Evolutionary conservation across 225 moss, liverwort and hornwort genomes (phyloP), one percentile per base, ranked within the genome.

Genomic region (Physcomitrium patens): DNA sequence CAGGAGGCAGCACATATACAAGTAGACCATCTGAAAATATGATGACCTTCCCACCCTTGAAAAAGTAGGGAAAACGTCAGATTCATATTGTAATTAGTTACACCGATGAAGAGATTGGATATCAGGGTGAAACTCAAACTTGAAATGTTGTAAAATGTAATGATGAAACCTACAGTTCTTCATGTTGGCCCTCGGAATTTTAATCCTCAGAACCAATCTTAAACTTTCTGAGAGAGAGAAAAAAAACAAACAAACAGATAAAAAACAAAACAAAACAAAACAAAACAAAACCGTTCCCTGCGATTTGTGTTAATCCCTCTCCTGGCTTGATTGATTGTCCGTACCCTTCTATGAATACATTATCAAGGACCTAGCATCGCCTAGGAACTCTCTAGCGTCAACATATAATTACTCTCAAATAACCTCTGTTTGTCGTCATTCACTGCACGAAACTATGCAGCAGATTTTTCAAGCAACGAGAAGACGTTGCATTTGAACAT

Each of bases 11-110:
- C 12, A 41, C 18, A 5, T 26, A 48, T 20, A 20, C 46, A 52
- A 72, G 8, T 56, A 44, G 13, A 63, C 37, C 42, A 62, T 60
- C 65, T 22, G 44, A 4, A 75, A 75, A 46, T 12, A 26, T 26
- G 53, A 9, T 7, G 10, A 53, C 6, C 15, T 53, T 53, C 16
- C 53, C 16, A 18, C 53, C 18, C 53, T 49, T 7, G 15, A 12
- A 15, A 49, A 62, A 27, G 2, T 23, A 14, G 16, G 5, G 27
- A 3, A 62, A 4, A 41, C 14, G 17, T 10, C 63, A 64, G 63
- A 64, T 64, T 64, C 53, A 64, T 52, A 41, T 43, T 8, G 24
- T 47, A 26, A 47, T 15, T 51, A 50, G 17, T 49, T 23, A 3
- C 31, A 49, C 42, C 43, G 18, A 17, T 23, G 3, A 63, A 23